Conservation (phyloP, 2,329 filamentous ascomycete species). For the Fragosphaeria purpurea region DNA sequence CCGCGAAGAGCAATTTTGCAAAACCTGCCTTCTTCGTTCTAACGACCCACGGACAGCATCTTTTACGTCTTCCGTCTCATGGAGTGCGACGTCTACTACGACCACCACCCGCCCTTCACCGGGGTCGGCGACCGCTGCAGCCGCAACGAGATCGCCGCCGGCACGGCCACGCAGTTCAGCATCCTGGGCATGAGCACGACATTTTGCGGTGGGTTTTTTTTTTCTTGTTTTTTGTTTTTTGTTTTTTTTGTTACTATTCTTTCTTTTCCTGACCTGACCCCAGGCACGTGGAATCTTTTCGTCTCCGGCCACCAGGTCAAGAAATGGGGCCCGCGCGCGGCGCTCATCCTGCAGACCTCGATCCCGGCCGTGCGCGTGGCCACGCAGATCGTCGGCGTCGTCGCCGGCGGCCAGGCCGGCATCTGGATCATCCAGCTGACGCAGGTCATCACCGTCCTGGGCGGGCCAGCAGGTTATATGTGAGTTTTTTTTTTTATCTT, state of each 20-base stretch:
- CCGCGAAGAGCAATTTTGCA: too few relatives aligned
- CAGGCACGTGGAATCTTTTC: slow-evolving; percentile 51
- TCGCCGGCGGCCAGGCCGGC: slow-evolving; percentile 49
- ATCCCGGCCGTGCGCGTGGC: slow-evolving; percentile 54
- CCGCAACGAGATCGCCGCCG: slow-evolving; percentile 51
- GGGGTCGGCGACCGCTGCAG: slow-evolving; percentile 45
- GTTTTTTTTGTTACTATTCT: background rate
- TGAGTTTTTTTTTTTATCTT: slow-evolving; percentile 15
- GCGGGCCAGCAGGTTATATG: slow-evolving; percentile 60
- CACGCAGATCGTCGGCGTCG: slow-evolving; percentile 55
- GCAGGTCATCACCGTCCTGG: slow-evolving; percentile 58
- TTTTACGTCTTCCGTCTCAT: slow-evolving; percentile 61
- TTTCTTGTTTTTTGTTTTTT: background rate
- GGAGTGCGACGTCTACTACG: slow-evolving; percentile 62
- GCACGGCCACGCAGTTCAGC: slow-evolving; percentile 53
- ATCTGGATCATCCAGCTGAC: slow-evolving; percentile 58
- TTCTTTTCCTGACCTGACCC: background rate
- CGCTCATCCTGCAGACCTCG: slow-evolving; percentile 52
- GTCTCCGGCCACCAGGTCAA: slow-evolving; percentile 59
- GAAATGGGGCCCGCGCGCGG: slow-evolving; percentile 50
- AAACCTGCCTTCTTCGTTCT: background rate
- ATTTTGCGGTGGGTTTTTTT: slow-evolving; percentile 39
- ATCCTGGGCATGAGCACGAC: slow-evolving; percentile 58
- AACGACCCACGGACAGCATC: slow-evolving; percentile 18
- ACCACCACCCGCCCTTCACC: slow-evolving; percentile 39